Conservation (phyloP, 352 stramenopile genomes). For the Globisporangium carolinianum region DNA sequence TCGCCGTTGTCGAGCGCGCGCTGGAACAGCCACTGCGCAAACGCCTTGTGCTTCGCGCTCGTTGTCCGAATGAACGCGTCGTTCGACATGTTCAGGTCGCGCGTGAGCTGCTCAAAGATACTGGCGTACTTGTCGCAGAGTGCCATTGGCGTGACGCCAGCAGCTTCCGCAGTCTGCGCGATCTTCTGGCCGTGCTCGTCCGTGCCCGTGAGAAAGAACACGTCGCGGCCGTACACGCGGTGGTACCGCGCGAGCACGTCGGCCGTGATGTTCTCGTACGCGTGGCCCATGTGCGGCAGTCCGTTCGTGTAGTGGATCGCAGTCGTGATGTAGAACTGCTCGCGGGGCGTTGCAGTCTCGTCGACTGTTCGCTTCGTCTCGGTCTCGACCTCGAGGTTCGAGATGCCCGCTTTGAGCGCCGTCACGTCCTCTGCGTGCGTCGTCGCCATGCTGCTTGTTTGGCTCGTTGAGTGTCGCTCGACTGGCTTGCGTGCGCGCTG, state of each 20-base stretch:
- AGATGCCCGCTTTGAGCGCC: constrained; percentile 32
- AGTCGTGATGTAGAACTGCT: constrained; percentile 97
- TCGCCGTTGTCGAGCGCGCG: constrained; percentile 86
- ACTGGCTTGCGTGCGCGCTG: neutral
- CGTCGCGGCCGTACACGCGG: constrained; percentile 78
- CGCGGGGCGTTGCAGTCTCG: constrained; percentile 28
- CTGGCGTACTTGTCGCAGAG: constrained; percentile 94
- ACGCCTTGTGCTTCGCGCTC: constrained; percentile 91
- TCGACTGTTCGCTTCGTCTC: constrained; percentile 35
- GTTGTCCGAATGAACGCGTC: constrained; percentile 95
- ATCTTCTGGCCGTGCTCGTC: constrained; percentile 99
- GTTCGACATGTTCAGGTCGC: constrained; percentile 85
- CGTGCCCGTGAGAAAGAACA: constrained; percentile 86
- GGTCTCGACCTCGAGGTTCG: constrained; percentile 32
- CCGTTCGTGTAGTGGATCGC: constrained; percentile 99
- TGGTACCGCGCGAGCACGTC: constrained; percentile 97
- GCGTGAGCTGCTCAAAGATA: constrained; percentile 84
- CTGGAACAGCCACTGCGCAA: constrained; percentile 94
- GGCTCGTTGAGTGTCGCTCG: too few relatives aligned
- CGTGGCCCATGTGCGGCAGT: constrained; percentile 96
- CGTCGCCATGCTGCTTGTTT: constrained; percentile 8
- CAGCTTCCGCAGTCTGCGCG: constrained; percentile 92
- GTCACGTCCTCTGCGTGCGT: constrained; percentile 14
- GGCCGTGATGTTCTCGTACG: constrained; percentile 96
- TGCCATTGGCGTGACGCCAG: constrained; percentile 89